phyloP scores from a whole-genome alignment of 1,284 basidiomycete genomes.

The Puccinia horiana region DNA sequence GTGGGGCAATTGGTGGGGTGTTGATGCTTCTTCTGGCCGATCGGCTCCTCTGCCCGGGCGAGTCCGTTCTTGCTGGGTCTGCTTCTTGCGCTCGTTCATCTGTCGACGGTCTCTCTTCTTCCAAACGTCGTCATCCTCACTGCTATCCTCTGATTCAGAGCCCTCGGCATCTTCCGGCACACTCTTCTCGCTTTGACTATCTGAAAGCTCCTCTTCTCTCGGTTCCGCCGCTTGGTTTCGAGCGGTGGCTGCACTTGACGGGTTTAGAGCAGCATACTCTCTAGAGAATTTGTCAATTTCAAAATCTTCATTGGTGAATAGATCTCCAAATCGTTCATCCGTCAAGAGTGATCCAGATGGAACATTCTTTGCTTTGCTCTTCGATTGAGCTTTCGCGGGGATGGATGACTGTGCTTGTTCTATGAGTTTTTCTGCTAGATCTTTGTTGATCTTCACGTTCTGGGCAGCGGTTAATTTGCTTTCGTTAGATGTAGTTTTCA shows the following conservation, averaged over 20 bases:
- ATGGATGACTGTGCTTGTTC: slow-evolving; percentile 67
- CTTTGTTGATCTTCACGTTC: slow-evolving; percentile 81
- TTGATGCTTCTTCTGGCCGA: neutral
- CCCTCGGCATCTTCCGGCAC: neutral
- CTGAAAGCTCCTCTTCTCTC: slow-evolving; percentile 4
- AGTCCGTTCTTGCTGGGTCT: slow-evolving; percentile 5
- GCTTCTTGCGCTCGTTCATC: neutral
- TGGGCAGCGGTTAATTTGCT: slow-evolving; percentile 61
- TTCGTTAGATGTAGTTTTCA: slow-evolving; percentile 52
- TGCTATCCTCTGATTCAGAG: slow-evolving; percentile 37
- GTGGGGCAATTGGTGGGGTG: neutral
- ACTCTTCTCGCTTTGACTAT: slow-evolving; percentile 5
- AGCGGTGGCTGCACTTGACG: slow-evolving; percentile 63
- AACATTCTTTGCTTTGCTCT: slow-evolving; percentile 58
- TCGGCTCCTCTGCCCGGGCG: neutral
- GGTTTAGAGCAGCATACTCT: slow-evolving; percentile 89
- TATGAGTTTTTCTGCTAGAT: slow-evolving; percentile 80
- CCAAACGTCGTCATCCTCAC: slow-evolving; percentile 48
- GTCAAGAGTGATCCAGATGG: slow-evolving; percentile 64
- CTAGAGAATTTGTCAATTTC: slow-evolving; percentile 82
- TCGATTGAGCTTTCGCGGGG: slow-evolving; percentile 53
- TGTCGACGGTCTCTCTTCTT: slow-evolving; percentile 23
- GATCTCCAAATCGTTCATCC: slow-evolving; percentile 84
- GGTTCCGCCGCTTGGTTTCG: slow-evolving; percentile 13
- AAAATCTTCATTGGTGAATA: slow-evolving; percentile 93